These are phyloP conservation scores for Ophiostoma pallidulum DNA, from an alignment of 2,329 filamentous ascomycete species.

Conservation along the genomic window DNA sequence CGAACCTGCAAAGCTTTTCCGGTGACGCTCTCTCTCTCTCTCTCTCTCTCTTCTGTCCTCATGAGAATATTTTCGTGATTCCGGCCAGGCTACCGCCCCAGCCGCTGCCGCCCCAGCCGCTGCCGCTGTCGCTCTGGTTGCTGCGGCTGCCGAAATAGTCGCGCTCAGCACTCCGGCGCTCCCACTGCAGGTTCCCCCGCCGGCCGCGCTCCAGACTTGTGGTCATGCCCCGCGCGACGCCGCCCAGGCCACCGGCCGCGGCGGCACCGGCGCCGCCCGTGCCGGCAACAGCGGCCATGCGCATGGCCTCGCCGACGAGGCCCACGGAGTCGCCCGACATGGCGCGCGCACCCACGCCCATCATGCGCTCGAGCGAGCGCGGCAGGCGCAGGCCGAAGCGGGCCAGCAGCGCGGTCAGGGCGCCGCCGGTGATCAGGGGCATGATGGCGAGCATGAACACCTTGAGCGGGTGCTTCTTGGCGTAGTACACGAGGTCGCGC, in stretches of 20 bases:
- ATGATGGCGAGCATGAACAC: constrained; percentile 81
- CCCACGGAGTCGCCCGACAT: constrained; percentile 39
- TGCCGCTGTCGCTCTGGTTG: constrained; percentile 20
- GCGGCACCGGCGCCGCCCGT: constrained; percentile 12
- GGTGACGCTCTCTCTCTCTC: neutral
- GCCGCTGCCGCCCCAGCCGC: constrained; percentile 18
- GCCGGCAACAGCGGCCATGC: constrained; percentile 36
- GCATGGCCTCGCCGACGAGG: constrained; percentile 45
- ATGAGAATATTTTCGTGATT: constrained; percentile 12
- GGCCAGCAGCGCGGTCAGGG: constrained; percentile 65
- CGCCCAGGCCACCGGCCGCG: constrained; percentile 12
- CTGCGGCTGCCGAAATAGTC: constrained; percentile 26
- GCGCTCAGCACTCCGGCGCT: constrained; percentile 28
- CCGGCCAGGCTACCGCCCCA: constrained; percentile 19
- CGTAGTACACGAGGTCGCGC: constrained; percentile 71
- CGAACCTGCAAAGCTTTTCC: too few relatives aligned
- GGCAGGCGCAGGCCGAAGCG: constrained; percentile 75
- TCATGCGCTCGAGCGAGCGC: constrained; percentile 47
- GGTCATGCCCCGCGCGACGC: too few relatives aligned
- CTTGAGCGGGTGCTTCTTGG: constrained; percentile 74
- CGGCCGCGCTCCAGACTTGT: constrained; percentile 26
- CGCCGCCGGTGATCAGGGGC: constrained; percentile 77
- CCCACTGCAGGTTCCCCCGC: constrained; percentile 29
- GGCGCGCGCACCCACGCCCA: constrained; percentile 43
- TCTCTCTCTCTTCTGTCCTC: neutral